Conservation (phyloP, 306 rosid genomes). For the Cotoneaster glaucophyllus region DNA sequence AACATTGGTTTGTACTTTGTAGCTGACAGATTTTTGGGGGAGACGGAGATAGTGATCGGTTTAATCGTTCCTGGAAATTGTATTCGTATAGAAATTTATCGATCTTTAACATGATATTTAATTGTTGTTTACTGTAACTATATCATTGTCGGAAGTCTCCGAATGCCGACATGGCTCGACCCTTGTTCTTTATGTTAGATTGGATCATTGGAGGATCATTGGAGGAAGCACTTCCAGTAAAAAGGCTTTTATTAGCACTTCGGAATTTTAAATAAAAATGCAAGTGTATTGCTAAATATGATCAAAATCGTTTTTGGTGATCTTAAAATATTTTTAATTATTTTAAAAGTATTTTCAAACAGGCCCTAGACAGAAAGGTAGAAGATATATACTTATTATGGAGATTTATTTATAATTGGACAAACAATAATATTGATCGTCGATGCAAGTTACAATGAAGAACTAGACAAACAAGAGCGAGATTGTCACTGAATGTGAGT, state of each 20-base stretch:
- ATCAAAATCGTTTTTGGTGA: not conserved
- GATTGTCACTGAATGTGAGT: not conserved
- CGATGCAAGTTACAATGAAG: not conserved
- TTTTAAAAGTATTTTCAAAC: too few relatives aligned
- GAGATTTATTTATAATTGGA: too few relatives aligned
- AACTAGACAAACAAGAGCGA: too few relatives aligned
- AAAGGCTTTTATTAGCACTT: not conserved
- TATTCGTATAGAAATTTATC: not conserved
- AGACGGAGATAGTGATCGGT: not conserved
- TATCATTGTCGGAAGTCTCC: not conserved
- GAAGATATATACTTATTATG: too few relatives aligned
- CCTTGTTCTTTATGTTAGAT: not conserved
- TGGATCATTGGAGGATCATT: not conserved
- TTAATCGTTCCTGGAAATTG: not conserved
- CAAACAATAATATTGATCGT: too few relatives aligned
- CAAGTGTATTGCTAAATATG: too few relatives aligned
- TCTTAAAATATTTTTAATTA: too few relatives aligned
- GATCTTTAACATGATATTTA: not conserved
- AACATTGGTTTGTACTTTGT: conserved; percentile 22
- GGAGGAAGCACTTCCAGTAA: not conserved
- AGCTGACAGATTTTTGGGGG: conserved; percentile 5
- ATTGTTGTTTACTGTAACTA: not conserved
- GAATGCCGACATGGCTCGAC: not conserved
- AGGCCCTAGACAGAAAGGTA: rapidly evolving
- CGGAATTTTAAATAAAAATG: not conserved